These are phyloP conservation scores for Aspergillus intermedius DNA, from an alignment of 2,329 filamentous ascomycete genomes.

Conservation along the genomic window DNA sequence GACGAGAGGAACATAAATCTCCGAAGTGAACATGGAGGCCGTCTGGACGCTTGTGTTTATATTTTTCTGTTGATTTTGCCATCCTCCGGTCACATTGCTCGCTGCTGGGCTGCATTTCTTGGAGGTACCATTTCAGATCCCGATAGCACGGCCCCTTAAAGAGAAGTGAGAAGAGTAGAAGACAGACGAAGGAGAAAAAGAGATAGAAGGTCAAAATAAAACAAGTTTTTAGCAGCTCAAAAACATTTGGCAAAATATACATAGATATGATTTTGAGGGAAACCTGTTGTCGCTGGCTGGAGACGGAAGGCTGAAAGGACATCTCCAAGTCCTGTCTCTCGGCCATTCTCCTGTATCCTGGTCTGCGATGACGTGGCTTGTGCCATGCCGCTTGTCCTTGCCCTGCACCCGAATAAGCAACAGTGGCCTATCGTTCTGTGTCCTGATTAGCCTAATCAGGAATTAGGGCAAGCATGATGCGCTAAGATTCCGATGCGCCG, in stretches of 20 bases:
- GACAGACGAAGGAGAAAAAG: not conserved
- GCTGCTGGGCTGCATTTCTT: not conserved
- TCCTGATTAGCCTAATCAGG: not conserved
- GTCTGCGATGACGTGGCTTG: not conserved
- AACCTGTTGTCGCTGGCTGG: not conserved
- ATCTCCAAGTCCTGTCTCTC: not conserved
- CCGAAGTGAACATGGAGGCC: not conserved
- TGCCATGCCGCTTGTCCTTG: not conserved
- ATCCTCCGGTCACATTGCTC: not conserved
- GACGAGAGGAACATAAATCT: not conserved
- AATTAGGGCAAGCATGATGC: not conserved
- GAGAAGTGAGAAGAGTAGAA: not conserved
- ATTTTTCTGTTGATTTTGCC: not conserved
- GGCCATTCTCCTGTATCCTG: not conserved
- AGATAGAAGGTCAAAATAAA: not conserved
- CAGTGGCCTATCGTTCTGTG: not conserved
- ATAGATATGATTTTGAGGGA: not conserved
- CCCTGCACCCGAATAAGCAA: not conserved
- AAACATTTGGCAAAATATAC: not conserved
- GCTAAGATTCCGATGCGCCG: not conserved
- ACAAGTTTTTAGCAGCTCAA: not conserved
- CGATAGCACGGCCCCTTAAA: not conserved
- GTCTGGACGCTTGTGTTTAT: not conserved
- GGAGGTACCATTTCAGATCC: not conserved
- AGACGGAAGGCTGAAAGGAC: not conserved